Conservation (phyloP, 176 grass and related monocot genomes). For the Bolboschoenus planiculmis region DNA sequence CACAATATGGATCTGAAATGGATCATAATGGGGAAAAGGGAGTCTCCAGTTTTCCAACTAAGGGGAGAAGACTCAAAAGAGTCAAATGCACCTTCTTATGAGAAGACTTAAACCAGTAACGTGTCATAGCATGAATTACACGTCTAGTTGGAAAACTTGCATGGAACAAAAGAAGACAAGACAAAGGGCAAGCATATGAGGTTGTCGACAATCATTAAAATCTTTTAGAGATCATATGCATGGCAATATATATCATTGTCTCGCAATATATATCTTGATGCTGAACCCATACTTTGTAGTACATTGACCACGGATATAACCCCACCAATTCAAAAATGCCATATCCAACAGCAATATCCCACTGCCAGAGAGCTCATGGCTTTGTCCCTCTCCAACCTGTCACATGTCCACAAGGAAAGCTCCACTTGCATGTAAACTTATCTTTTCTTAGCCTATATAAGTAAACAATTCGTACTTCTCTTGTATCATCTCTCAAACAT, state of each 20-base stretch:
- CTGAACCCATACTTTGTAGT: not conserved
- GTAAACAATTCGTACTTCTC: not conserved
- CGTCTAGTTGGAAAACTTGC: not conserved
- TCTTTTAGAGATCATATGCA: not conserved
- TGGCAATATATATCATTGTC: constrained; percentile 15
- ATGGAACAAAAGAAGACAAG: not conserved
- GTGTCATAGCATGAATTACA: not conserved
- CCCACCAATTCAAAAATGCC: constrained; percentile 25
- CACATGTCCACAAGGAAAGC: not conserved
- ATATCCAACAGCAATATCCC: constrained; percentile 14
- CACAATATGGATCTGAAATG: not conserved
- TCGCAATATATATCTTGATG: not conserved
- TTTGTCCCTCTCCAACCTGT: constrained; percentile 26
- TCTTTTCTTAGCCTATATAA: constrained; percentile 23
- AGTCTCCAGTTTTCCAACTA: not conserved
- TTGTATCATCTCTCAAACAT: not conserved
- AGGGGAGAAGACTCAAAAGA: not conserved
- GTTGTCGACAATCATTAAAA: constrained; percentile 15
- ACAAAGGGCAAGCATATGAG: not conserved
- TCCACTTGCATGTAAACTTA: not conserved
- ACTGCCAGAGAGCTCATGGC: constrained; percentile 23
- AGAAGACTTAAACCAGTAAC: not conserved
- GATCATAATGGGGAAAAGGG: not conserved
- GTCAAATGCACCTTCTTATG: too few species aligned
- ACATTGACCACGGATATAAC: not conserved